phyloP scores from a whole-genome alignment of 257 asterid species.

The Verbena officinalis region DNA sequence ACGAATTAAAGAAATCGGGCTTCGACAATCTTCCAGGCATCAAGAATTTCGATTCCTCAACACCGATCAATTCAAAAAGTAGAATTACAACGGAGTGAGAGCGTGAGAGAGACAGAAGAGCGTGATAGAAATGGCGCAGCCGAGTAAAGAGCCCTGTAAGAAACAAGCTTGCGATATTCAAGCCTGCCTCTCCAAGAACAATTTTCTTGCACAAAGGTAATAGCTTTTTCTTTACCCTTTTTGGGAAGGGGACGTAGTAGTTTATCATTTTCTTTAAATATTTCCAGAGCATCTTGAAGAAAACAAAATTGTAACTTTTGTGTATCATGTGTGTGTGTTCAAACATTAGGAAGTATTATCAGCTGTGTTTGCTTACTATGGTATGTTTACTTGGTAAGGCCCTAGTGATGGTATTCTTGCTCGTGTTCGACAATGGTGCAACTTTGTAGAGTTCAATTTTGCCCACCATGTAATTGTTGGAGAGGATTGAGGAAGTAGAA shows the following conservation, averaged over 20 bases:
- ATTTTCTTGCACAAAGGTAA: slow-evolving; percentile 78
- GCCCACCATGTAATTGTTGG: not conserved
- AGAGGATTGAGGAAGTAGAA: not conserved
- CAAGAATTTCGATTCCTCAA: not conserved
- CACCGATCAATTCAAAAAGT: slow-evolving; percentile 1
- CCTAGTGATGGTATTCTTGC: not conserved
- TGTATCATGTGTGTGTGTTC: not conserved
- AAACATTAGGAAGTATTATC: not conserved
- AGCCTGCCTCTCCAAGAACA: slow-evolving; percentile 97
- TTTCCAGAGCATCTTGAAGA: too few species aligned
- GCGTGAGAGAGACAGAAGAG: not conserved
- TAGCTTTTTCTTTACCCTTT: not conserved
- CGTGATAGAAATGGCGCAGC: slow-evolving; percentile 57
- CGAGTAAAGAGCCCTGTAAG: slow-evolving; percentile 93
- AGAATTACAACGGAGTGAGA: not conserved
- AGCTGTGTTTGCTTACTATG: not conserved
- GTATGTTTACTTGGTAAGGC: not conserved
- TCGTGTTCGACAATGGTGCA: not conserved
- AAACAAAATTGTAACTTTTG: not conserved
- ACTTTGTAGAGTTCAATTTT: not conserved
- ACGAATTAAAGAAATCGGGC: slow-evolving; percentile 1
- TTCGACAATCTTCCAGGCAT: not conserved
- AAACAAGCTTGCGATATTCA: slow-evolving; percentile 94
- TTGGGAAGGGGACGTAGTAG: not conserved
- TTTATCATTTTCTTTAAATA: too few species aligned